Base-by-base conservation (phyloP, 2,329 filamentous ascomycete genomes). In the Ophiocordyceps camponoti-saundersi region DNA sequence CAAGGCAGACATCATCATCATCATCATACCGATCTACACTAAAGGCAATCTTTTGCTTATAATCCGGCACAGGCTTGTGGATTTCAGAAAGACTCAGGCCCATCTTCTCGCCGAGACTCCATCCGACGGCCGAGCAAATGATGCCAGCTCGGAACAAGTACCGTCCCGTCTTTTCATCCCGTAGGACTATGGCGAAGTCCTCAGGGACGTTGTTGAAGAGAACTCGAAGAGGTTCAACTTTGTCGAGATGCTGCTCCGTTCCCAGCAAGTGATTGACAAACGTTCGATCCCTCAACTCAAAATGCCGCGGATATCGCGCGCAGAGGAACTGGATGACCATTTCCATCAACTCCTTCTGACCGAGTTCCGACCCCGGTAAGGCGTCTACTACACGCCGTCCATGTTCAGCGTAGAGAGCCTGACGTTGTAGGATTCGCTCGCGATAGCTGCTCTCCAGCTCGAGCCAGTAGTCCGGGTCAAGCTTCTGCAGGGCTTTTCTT, bases 401-500 rank as follows among this genome's bases (percentile, higher is more conserved):
- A 52, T 90, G 70, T 48, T 79, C 65, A 12, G 65, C 65, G 56
- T 79, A 82, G 0, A 93, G 70, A 0, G 63, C 66, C 56, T 79
- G 73, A 18, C 87, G 81, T 57, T 89, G 77, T 6, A 70, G 69
- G 52, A 94, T 80, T 21, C 82, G 76, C 1, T 70, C 56, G 43
- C 64, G 65, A 59, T 94, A 94, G 3, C 76, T 83, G 45, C 69
- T 80, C 53, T 92, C 85, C 2, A 94, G 71, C 62, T 94, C 87
- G n/a, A 94, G 68, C 87, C 87, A 94, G 76, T 82, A 94, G 58
- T 93, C 80, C 0, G 79, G 67, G 51, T 94, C 84, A 61, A 92
- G 66, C 54, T 86, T 93, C 42, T 75, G 80, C 10, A 90, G 67
- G 2, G 85, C 85, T 92, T 49, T 3, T 16, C n/a, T 40, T n/a